These are phyloP conservation scores for Saitozyma podzolica DNA, from an alignment of 768 basidiomycete species.

Conservation along the genomic window DNA sequence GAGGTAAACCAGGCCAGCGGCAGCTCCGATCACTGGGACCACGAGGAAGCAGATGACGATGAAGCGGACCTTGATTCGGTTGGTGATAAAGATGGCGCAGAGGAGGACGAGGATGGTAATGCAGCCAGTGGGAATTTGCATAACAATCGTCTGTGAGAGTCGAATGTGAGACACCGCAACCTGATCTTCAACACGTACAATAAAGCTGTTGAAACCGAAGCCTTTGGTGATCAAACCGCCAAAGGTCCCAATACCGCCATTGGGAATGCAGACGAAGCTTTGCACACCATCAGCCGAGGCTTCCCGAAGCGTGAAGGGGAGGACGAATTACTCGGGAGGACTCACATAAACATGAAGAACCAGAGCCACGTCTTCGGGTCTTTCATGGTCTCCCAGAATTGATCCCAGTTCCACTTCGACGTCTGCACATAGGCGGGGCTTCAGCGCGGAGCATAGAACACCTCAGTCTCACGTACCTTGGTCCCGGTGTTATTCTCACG, in stretches of 20 bases:
- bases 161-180: constrained; percentile 18
- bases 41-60: constrained; percentile 29
- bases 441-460: no score
- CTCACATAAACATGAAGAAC: constrained; percentile 40
- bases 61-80: constrained; percentile 43
- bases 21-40: constrained; percentile 40
- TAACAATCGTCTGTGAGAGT: constrained; percentile 34
- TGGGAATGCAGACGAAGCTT: not conserved
- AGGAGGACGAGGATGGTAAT: constrained; percentile 38
- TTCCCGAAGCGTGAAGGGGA: not conserved
- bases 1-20: constrained; percentile 36
- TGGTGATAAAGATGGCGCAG: constrained; percentile 39
- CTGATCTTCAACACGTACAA: not conserved
- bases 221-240: constrained; percentile 47
- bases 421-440: not conserved
- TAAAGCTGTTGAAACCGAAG: constrained; percentile 36
- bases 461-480: constrained; percentile 10
- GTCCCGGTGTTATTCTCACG: constrained; percentile 50
- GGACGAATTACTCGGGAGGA: constrained; percentile 5
- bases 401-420: constrained; percentile 43
- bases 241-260: constrained; percentile 45
- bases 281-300: no score
- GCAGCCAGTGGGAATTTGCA: constrained; percentile 47
- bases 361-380: constrained; percentile 46
- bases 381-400: constrained; percentile 43